phyloP scores from a whole-genome alignment of 306 rosid genomes.

The Dalbergia cultrata region DNA sequence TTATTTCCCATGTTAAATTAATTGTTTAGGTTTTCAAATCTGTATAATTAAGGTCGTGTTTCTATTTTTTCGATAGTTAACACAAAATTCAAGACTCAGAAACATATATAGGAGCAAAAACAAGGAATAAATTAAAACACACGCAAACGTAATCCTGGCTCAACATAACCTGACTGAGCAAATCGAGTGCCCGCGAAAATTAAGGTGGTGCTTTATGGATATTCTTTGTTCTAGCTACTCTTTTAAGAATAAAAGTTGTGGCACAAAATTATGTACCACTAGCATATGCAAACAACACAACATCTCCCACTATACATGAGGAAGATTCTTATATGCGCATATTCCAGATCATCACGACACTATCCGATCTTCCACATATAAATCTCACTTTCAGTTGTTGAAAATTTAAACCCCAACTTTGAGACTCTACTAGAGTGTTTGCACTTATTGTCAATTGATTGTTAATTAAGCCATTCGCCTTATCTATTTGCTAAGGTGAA shows the following conservation, averaged over 20 bases:
- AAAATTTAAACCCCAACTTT: background rate
- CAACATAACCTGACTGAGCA: too few species aligned
- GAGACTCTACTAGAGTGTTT: background rate
- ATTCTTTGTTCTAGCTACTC: background rate
- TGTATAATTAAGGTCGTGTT: background rate
- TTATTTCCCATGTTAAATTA: background rate
- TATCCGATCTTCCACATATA: background rate
- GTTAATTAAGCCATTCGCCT: background rate
- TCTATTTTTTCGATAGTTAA: too few species aligned
- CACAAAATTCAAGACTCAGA: too few species aligned
- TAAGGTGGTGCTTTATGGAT: background rate
- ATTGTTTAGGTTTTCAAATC: background rate
- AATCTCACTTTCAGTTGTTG: background rate
- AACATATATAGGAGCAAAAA: too few species aligned
- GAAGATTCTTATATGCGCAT: conserved; percentile 25
- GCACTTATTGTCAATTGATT: too few species aligned
- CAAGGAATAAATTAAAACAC: too few species aligned
- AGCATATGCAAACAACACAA: background rate
- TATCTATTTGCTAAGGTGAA: too few species aligned
- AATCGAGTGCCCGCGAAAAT: too few species aligned
- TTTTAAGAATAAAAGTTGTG: background rate
- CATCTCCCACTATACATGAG: background rate
- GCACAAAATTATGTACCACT: background rate
- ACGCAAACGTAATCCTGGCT: too few species aligned
- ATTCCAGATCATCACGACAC: background rate